Evolutionary conservation across 1,139 yeast genomes (phyloP).

Genomic region (Candida freyschussii): DNA sequence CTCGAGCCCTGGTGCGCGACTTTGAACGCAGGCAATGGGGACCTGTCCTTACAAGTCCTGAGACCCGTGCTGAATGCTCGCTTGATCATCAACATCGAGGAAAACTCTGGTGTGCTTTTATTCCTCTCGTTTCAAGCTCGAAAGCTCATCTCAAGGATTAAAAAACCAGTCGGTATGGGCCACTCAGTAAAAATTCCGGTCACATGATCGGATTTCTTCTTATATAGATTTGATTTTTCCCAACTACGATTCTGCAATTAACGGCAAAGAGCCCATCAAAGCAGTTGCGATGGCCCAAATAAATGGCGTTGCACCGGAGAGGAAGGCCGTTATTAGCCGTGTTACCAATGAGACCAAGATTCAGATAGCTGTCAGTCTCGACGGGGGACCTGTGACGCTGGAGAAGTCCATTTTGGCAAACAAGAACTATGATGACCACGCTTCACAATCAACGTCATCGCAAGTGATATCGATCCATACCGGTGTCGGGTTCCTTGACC

Average conservation of each 20-base stretch:
- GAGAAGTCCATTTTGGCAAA: constrained; percentile 48
- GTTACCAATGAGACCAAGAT: constrained; percentile 91
- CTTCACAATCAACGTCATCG: constrained; percentile 38
- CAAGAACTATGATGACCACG: constrained; percentile 42
- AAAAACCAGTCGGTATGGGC: neutral
- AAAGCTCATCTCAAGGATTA: neutral
- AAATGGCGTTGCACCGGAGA: constrained; percentile 18
- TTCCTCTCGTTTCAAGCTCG: neutral
- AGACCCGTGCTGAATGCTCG: constrained; percentile 4
- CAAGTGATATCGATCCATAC: constrained; percentile 81
- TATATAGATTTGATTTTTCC: too few species aligned
- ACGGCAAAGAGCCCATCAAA: too few species aligned
- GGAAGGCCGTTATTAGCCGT: constrained; percentile 57
- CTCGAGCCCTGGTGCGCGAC: constrained; percentile 2
- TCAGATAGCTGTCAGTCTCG: constrained; percentile 76
- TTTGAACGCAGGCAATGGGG: constrained; percentile 11
- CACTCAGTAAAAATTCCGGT: too few species aligned
- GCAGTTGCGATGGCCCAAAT: constrained; percentile 5
- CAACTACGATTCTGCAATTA: too few species aligned
- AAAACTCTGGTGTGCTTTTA: neutral
- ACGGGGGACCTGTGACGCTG: constrained; percentile 71
- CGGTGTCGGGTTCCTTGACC: constrained; percentile 94
- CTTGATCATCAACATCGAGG: constrained; percentile 1
- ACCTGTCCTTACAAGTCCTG: neutral
- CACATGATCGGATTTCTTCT: too few species aligned